These are phyloP conservation scores for Hyphodiscus sp. DNA, from an alignment of 2,329 filamentous ascomycete genomes.

Conservation along the genomic window DNA sequence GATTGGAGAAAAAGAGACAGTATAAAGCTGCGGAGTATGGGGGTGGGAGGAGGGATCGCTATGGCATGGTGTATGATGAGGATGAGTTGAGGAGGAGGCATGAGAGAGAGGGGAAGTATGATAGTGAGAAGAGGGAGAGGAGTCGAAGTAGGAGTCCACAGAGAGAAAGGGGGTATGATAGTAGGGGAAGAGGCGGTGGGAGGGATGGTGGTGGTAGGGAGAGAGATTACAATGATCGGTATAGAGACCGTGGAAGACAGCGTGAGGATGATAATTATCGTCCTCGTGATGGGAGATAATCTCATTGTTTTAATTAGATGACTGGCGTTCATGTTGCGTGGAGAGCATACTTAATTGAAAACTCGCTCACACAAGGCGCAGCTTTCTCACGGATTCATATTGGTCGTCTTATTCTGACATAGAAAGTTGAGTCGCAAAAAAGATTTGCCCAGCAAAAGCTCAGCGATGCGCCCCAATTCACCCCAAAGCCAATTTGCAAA, in stretches of 20 bases:
- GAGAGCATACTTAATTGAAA: neutral
- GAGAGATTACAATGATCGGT: conserved; percentile 18
- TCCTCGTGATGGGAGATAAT: conserved; percentile 3
- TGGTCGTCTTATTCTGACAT: neutral
- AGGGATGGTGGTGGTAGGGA: conserved; percentile 17
- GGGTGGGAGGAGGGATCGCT: conserved; percentile 42
- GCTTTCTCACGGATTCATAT: neutral
- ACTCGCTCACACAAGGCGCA: neutral
- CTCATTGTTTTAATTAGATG: neutral
- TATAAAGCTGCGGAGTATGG: conserved; percentile 55
- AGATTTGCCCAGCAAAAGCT: neutral
- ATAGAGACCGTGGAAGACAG: conserved; percentile 14
- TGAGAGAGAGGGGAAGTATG: conserved; percentile 32
- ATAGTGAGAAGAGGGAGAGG: conserved; percentile 22
- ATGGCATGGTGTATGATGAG: conserved; percentile 77
- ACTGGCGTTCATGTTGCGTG: neutral
- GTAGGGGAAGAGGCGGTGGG: conserved; percentile 11
- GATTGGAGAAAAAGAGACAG: conserved; percentile 83
- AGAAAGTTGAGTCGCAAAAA: neutral
- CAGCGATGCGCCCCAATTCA: neutral
- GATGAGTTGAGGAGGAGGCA: conserved; percentile 55
- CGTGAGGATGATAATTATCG: conserved; percentile 22
- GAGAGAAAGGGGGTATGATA: conserved; percentile 9
- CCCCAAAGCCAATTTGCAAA: neutral
- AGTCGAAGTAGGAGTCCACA: conserved; percentile 30